These are phyloP conservation scores for Fusarium subglutinans DNA, from an alignment of 2,329 filamentous ascomycete genomes.

Conservation along the genomic window DNA sequence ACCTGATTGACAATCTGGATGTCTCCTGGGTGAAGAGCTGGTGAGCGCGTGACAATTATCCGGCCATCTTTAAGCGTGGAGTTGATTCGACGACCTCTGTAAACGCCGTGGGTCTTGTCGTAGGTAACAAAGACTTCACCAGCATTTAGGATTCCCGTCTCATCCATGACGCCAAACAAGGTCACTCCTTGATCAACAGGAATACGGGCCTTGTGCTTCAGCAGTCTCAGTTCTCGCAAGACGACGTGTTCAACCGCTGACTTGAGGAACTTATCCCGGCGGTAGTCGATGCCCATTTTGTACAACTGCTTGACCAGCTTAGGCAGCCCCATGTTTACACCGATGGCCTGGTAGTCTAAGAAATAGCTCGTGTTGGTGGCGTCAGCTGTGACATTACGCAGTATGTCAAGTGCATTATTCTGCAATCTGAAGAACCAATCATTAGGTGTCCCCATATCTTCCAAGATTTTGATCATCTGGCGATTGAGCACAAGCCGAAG, in stretches of 20 bases:
- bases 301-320: conserved; percentile 69
- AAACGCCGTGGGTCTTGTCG: conserved; percentile 47
- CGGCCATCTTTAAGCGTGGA: conserved; percentile 47
- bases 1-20: conserved; percentile 73
- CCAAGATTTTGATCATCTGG: conserved; percentile 85
- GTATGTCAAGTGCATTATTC: conserved; percentile 64
- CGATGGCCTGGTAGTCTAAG: conserved; percentile 69
- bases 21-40: conserved; percentile 84
- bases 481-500: conserved; percentile 78
- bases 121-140: conserved; percentile 74
- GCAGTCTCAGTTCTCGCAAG: conserved; percentile 73
- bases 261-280: conserved; percentile 74
- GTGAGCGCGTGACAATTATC: conserved; percentile 78
- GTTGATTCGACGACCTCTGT: conserved; percentile 40
- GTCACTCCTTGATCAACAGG: conserved; percentile 76
- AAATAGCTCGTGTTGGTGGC: conserved; percentile 72
- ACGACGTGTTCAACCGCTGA: conserved; percentile 75
- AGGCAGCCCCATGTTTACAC: conserved; percentile 67
- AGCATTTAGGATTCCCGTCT: conserved; percentile 73
- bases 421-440: conserved; percentile 73
- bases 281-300: conserved; percentile 70
- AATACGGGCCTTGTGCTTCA: conserved; percentile 84
- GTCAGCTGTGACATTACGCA: conserved; percentile 68
- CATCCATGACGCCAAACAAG: conserved; percentile 85
- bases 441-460: conserved; percentile 73